These are phyloP conservation scores for Parascedosporium putredinis DNA, from an alignment of 2,329 filamentous ascomycete species.

Conservation along the genomic window DNA sequence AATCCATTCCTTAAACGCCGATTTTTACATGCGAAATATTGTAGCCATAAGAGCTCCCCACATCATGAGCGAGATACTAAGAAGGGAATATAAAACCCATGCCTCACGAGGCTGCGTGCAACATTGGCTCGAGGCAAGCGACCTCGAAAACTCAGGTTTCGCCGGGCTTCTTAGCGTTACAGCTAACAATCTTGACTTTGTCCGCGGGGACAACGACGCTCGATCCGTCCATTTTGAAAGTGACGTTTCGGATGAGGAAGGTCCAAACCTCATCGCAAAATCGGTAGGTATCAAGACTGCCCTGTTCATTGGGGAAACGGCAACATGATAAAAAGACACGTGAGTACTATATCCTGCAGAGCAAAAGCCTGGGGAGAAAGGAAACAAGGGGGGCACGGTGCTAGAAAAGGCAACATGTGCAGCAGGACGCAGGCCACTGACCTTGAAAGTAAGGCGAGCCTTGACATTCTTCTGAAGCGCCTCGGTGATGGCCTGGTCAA, in stretches of 20 bases:
- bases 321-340: too few relatives aligned
- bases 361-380: too few relatives aligned
- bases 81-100: too few relatives aligned
- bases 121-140: neutral
- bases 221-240: constrained; percentile 90
- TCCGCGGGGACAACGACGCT: constrained; percentile 67
- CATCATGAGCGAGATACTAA: too few relatives aligned
- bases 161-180: constrained; percentile 68
- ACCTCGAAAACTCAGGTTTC: constrained; percentile 17
- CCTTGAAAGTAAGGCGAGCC: constrained; percentile 88
- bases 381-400: neutral
- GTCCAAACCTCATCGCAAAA: constrained; percentile 99
- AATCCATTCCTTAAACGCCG: too few relatives aligned
- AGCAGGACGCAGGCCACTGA: constrained; percentile 23
- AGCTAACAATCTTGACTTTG: constrained; percentile 97
- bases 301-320: too few relatives aligned
- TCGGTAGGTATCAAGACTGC: constrained; percentile 93
- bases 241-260: constrained; percentile 95
- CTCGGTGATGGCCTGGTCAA: constrained; percentile 87
- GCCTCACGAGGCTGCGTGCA: neutral
- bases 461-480: constrained; percentile 89
- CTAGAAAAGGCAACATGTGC: neutral
- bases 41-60: too few relatives aligned
- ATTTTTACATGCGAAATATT: too few relatives aligned
- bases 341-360: too few relatives aligned